These are phyloP conservation scores for Phytophthora pini DNA, from an alignment of 352 stramenopile genomes.

Conservation along the genomic window DNA sequence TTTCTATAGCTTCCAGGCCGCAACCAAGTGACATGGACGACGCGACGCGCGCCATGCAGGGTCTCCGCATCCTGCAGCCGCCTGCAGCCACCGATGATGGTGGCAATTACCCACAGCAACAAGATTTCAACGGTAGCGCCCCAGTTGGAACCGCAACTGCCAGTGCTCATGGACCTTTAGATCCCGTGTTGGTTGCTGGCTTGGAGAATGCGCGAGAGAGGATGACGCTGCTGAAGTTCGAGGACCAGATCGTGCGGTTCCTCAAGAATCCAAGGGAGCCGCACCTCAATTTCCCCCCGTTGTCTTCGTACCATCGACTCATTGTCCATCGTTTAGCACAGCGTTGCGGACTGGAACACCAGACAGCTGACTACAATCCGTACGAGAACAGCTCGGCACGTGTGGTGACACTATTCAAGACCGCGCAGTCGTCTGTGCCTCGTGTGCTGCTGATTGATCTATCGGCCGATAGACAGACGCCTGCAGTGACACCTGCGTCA, in stretches of 20 bases:
- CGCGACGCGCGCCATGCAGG: conserved; percentile 37
- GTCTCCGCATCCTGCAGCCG: conserved; percentile 49
- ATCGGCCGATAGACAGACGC: conserved; percentile 71
- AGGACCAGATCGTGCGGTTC: conserved; percentile 89
- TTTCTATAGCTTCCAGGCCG: conserved; percentile 20
- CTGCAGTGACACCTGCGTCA: conserved; percentile 67
- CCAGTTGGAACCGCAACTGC: conserved; percentile 67
- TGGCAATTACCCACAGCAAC: conserved; percentile 50
- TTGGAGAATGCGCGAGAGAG: conserved; percentile 85
- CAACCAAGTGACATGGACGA: conserved; percentile 20
- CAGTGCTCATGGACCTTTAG: conserved; percentile 65
- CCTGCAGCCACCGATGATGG: conserved; percentile 48
- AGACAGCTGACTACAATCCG: conserved; percentile 79
- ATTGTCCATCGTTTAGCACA: conserved; percentile 94
- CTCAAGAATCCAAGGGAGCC: conserved; percentile 62
- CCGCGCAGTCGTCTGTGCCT: conserved; percentile 75
- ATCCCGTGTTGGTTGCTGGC: conserved; percentile 78
- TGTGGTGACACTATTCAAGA: conserved; percentile 92
- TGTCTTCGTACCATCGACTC: conserved; percentile 89
- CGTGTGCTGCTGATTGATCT: conserved; percentile 90
- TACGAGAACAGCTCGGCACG: conserved; percentile 76
- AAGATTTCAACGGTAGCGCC: conserved; percentile 21
- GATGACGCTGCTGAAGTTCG: conserved; percentile 85
- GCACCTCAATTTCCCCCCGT: conserved; percentile 80
- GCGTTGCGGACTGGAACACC: conserved; percentile 91